Conservation (phyloP, 108 stramenopile species). For the Epithemia pelagica region DNA sequence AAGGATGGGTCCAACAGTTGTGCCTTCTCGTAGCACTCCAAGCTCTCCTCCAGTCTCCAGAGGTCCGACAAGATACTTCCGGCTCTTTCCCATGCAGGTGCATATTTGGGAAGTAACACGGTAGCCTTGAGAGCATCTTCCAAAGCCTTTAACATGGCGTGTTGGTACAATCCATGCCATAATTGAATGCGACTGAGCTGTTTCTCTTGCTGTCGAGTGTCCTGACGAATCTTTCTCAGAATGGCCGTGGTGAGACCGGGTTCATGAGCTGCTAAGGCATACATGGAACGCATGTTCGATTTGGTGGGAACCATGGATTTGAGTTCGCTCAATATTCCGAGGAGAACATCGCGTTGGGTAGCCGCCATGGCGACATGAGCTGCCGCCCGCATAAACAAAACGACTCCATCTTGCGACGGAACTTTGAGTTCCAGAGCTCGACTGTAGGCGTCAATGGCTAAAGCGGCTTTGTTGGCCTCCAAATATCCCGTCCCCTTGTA, state of each 20-base stretch:
- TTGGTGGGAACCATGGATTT: conserved; percentile 35
- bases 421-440: conserved; percentile 32
- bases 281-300: conserved; percentile 32
- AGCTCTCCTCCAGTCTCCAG: conserved; percentile 62
- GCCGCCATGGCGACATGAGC: conserved; percentile 56
- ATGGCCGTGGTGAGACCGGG: conserved; percentile 36
- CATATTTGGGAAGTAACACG: conserved; percentile 47
- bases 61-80: conserved; percentile 61
- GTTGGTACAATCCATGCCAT: conserved; percentile 78
- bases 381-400: conserved; percentile 55
- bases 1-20: conserved; percentile 47
- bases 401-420: conserved; percentile 38
- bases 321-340: conserved; percentile 36
- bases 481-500: conserved; percentile 69
- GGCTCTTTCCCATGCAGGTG: conserved; percentile 51
- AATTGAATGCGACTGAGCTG: conserved; percentile 55
- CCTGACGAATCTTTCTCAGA: conserved; percentile 28
- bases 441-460: conserved; percentile 62
- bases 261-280: conserved; percentile 32
- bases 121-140: conserved; percentile 67
- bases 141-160: conserved; percentile 60
- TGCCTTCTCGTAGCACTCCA: conserved; percentile 57
- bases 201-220: conserved; percentile 38
- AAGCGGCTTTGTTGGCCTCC: conserved; percentile 40
- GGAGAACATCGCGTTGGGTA: conserved; percentile 41